Percentiles rank a stretch among this genome's conserved stretches.
phyloP scores from a whole-genome alignment of 2,329 filamentous ascomycete genomes.

The Botryosphaeria dothidea region DNA sequence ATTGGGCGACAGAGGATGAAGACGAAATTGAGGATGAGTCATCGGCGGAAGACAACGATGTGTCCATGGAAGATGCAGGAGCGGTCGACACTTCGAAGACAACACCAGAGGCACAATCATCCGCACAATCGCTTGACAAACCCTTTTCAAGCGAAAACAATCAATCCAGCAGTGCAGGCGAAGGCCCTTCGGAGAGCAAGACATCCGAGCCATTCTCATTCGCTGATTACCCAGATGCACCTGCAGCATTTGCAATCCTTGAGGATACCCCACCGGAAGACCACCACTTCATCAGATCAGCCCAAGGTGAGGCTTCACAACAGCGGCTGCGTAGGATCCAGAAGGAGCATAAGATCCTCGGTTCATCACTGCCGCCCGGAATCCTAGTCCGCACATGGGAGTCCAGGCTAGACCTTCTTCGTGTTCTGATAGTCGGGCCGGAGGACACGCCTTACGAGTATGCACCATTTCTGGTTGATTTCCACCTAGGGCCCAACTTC shows the following conservation, averaged over 20 bases:
- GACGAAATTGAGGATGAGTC: constrained; percentile 34
- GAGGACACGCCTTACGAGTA: constrained; percentile 62
- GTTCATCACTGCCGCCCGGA: constrained; percentile 53
- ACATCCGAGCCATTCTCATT: constrained; percentile 6
- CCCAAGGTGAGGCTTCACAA: constrained; percentile 34
- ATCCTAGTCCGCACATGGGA: constrained; percentile 64
- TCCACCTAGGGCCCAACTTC: constrained; percentile 53
- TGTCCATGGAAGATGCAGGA: constrained; percentile 32
- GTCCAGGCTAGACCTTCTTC: constrained; percentile 58
- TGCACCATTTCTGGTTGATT: constrained; percentile 62
- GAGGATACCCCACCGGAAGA: constrained; percentile 34
- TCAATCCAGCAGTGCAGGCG: not conserved
- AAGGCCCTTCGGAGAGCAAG: constrained; percentile 20
- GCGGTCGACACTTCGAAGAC: constrained; percentile 35
- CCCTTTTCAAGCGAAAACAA: not conserved
- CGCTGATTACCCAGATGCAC: constrained; percentile 21
- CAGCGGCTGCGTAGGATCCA: constrained; percentile 51
- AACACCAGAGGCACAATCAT: constrained; percentile 34
- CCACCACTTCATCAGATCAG: constrained; percentile 38
- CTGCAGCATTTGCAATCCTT: constrained; percentile 36
- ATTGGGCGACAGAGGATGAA: constrained; percentile 29
- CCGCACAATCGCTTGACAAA: constrained; percentile 23
- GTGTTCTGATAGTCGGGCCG: constrained; percentile 60
- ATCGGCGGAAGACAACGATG: constrained; percentile 39
- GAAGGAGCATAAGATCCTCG: constrained; percentile 62